Evolutionary conservation across 345 rosid genomes (phyloP), one percentile per base, ranked within the genome.

Genomic region (Hibiscus trionum): DNA sequence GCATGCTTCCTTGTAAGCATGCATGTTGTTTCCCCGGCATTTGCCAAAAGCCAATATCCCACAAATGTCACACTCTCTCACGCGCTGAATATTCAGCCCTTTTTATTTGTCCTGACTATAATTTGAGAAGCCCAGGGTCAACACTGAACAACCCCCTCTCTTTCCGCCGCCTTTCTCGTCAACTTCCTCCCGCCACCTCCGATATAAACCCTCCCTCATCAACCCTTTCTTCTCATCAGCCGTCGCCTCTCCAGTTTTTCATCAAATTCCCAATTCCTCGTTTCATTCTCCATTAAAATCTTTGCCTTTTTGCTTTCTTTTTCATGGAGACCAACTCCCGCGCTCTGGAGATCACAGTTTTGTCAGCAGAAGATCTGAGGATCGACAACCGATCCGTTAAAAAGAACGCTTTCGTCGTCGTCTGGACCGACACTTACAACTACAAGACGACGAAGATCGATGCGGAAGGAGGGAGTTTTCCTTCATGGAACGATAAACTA

Each of bases 341-440:
- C 33, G 52, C 56, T 39, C 5, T 93, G 2, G 93, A 89, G 80
- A 74, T 89, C 66, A 84, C 86, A 3, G 14, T 83, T 2, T 78
- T 89, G 21, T 88, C 95, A 0, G 91, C 82, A 11, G 93, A 91
- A 74, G 84, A 84, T 49, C 83, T 91, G 15, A 74, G 77, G 11
- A 21, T 82, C 4, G 63, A 86, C 17, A 39, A 86, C 8, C 86
- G 79, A 78, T 72, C 83, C 0, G 49, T 86, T 71, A 84, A 82
- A 64, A 85, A 72, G 66, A 83, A 85, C 27, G 58, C 87, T 5
- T 81, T 17, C 31, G 83, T 76, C 5, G 31, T 61, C 19, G 83
- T 82, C 4, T 76, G n/a, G 37, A 46, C 71, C 19, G 88, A 84
- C 7, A 66, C 79, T 2, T 31, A 10, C 8, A 61, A 80, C 21